These are phyloP conservation scores for Pseudogymnoascus sp. DNA, from an alignment of 2,329 filamentous ascomycete species.

Conservation along the genomic window DNA sequence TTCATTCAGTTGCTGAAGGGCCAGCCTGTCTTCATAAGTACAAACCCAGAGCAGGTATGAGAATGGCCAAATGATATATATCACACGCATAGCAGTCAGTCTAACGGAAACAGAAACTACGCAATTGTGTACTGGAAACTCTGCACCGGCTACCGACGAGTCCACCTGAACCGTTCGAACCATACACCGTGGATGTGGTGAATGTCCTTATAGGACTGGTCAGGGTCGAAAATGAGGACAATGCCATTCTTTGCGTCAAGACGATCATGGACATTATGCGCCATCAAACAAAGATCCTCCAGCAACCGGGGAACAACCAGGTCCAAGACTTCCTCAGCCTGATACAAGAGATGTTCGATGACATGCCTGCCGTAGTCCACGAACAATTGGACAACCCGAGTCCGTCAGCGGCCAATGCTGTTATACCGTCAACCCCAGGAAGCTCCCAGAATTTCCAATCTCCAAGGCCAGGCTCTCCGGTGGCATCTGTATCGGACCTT, in stretches of 20 bases:
- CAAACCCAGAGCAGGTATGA: conserved; percentile 76
- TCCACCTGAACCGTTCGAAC: conserved; percentile 74
- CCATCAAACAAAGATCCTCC: conserved; percentile 76
- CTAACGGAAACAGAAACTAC: conserved; percentile 57
- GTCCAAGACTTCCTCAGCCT: conserved; percentile 85
- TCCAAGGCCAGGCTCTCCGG: conserved; percentile 81
- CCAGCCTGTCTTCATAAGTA: conserved; percentile 83
- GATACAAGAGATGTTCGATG: conserved; percentile 92
- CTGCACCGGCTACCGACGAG: conserved; percentile 74
- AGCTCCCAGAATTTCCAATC: conserved; percentile 68
- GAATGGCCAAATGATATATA: background rate
- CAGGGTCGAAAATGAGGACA: conserved; percentile 92
- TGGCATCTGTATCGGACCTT: conserved; percentile 71
- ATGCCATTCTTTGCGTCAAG: conserved; percentile 96
- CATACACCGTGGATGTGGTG: conserved; percentile 79
- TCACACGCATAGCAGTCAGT: conserved; percentile 5
- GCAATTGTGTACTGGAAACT: conserved; percentile 90
- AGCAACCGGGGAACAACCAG: conserved; percentile 43
- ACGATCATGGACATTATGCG: conserved; percentile 95
- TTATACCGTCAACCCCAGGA: conserved; percentile 58
- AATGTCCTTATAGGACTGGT: conserved; percentile 86
- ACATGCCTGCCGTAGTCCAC: conserved; percentile 88
- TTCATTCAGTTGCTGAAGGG: conserved; percentile 80
- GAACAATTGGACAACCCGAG: conserved; percentile 84
- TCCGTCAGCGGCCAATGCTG: conserved; percentile 43